Evolutionary conservation across 2,329 filamentous ascomycete genomes (phyloP), one percentile per base, ranked within the genome.

Genomic region (Epichloe glyceriae): DNA sequence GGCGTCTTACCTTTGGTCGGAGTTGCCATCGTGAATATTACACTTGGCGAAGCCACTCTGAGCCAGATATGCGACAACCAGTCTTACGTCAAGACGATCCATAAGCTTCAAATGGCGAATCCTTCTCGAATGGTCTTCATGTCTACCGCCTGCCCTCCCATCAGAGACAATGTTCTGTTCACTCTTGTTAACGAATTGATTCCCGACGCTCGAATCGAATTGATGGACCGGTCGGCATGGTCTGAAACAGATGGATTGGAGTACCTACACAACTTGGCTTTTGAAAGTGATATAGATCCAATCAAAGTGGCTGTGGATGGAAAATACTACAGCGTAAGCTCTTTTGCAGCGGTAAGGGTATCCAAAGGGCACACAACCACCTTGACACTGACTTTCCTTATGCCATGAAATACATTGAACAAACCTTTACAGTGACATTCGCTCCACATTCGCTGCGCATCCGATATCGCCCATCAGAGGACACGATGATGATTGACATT

Each of bases 401-500:
- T 88, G 85, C 75, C 3, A 73, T 97, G 63, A 88, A 87, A 60
- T 95, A 87, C 63, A 77, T 94, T 45, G 86, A 95, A 52, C 67
- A 84, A 1, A 79, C 81, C 6, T 74, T 88, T 54, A 74, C 74
- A 4, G 74, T 84, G 53, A 79, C 75, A 0, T 93, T 57, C 26
- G 52, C 56, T 42, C 49, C 52, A 7, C 51, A 57, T 43, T 56
- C 56, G 22, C 50, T 57, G 95, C 62, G 75, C 81, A 85, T 97
- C 61, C 84, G 82, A 55, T 96, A 95, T 58, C 84, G 91, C 60
- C 85, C 89, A 1, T 89, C 88, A 0, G 87, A 95, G 62, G 86
- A 91, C 22, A 87, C 88, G 0, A 95, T 97, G 90, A 88, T 95
- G 79, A 94, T 97, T 58, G 91, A 96, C 60, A 75, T 93, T 2